These are phyloP conservation scores for Zygosaccharomyces pseudobailii DNA, from an alignment of 1,139 yeast species.

Conservation along the genomic window DNA sequence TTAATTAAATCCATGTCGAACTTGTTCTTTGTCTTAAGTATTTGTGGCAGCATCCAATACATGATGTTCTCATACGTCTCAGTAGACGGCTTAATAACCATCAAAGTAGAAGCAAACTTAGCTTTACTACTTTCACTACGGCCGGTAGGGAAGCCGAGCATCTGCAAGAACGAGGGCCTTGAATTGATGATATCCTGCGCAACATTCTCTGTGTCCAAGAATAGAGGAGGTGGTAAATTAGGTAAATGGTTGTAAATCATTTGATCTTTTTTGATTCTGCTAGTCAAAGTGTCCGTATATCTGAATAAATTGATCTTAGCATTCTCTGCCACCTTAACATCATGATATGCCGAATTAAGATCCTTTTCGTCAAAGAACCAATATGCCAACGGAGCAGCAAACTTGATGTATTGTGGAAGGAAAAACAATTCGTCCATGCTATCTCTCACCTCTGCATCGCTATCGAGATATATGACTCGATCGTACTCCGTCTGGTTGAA, in stretches of 20 bases:
- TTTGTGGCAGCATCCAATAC: constrained; percentile 19
- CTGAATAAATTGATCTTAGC: constrained; percentile 22
- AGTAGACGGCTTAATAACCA: constrained; percentile 32
- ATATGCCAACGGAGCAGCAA: constrained; percentile 33
- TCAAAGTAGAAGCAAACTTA: constrained; percentile 29
- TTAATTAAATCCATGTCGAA: constrained; percentile 34
- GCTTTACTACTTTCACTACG: constrained; percentile 13
- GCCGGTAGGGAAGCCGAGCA: constrained; percentile 9
- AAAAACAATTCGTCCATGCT: constrained; percentile 47
- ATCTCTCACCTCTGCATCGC: constrained; percentile 36
- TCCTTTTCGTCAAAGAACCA: constrained; percentile 28
- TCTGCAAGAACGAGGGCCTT: constrained; percentile 21
- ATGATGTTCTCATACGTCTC: constrained; percentile 19
- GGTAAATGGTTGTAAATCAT: constrained; percentile 33
- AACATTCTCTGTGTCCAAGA: constrained; percentile 23
- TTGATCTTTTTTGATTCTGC: constrained; percentile 22
- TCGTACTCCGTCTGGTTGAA: constrained; percentile 48
- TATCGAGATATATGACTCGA: constrained; percentile 43
- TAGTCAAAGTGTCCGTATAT: constrained; percentile 18
- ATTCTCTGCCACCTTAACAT: constrained; percentile 20
- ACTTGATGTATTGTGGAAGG: constrained; percentile 35
- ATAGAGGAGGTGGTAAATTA: constrained; percentile 26
- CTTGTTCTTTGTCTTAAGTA: constrained; percentile 16
- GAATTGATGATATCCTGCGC: constrained; percentile 28
- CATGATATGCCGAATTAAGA: constrained; percentile 19